Conservation (phyloP, 2,329 filamentous ascomycete genomes). For the Trichoderma hamatum region DNA sequence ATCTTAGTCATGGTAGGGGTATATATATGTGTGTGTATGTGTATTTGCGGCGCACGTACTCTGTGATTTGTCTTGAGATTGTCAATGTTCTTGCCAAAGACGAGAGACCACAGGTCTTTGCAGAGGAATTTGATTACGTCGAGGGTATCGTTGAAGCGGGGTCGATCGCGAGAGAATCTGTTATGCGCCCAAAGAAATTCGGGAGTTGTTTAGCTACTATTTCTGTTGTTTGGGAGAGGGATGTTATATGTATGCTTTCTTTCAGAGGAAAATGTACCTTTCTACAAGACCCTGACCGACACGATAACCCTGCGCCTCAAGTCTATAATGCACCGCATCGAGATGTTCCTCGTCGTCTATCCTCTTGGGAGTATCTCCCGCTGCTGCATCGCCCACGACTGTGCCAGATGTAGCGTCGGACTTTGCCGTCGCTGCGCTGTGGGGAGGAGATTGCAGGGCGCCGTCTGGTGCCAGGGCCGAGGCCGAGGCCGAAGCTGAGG, state of each 20-base stretch:
- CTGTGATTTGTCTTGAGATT: conserved; percentile 98
- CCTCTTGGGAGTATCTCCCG: conserved; percentile 32
- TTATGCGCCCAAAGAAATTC: not conserved
- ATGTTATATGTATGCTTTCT: not conserved
- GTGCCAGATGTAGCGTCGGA: not conserved
- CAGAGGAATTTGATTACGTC: conserved; percentile 98
- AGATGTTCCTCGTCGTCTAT: conserved; percentile 76
- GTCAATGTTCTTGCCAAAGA: conserved; percentile 97
- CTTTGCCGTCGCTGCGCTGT: not conserved
- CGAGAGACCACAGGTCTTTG: conserved; percentile 94
- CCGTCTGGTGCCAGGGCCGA: not conserved
- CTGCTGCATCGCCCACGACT: not conserved
- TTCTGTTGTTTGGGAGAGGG: conserved; percentile 18
- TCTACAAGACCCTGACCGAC: conserved; percentile 93
- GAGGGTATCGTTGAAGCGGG: conserved; percentile 87
- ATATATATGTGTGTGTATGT: not conserved
- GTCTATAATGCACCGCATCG: conserved; percentile 80
- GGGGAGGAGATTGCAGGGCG: not conserved
- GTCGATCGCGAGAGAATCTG: conserved; percentile 80
- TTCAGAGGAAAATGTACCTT: conserved; percentile 55
- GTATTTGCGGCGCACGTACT: conserved; percentile 48
- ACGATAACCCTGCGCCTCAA: conserved; percentile 85
- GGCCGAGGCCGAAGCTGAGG: not conserved
- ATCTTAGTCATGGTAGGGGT: not conserved
- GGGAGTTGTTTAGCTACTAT: not conserved